Evolutionary conservation across 225 moss, liverwort and hornwort species (phyloP).

Genomic region (Antitrichia curtipendula): DNA sequence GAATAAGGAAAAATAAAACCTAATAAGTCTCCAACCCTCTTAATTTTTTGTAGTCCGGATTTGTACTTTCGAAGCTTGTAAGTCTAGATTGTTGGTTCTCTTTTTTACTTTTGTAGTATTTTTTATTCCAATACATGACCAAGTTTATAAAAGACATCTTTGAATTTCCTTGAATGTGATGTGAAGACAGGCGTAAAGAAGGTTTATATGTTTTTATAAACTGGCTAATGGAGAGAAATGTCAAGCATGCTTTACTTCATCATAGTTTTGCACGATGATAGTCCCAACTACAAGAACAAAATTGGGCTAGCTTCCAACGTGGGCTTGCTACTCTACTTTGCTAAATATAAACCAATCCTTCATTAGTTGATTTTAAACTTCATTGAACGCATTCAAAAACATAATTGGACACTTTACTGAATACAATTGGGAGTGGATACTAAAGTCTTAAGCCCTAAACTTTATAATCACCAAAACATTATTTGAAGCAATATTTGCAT

Average conservation of each 20-base stretch:
- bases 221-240: background rate
- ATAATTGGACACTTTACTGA: no score
- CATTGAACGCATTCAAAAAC: no score
- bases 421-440: background rate
- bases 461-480: background rate
- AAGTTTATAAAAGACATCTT: background rate
- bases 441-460: no score
- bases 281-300: slow-evolving; percentile 74
- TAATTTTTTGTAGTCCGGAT: background rate
- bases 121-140: no score
- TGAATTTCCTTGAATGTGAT: background rate
- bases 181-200: no score
- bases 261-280: slow-evolving; percentile 63
- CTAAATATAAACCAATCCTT: background rate
- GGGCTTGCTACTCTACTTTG: background rate
- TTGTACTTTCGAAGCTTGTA: background rate
- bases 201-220: background rate
- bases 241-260: slow-evolving; percentile 78
- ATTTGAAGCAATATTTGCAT: no score
- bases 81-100: background rate
- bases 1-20: background rate
- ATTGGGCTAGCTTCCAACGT: slow-evolving; percentile 78
- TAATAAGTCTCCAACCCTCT: background rate
- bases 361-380: background rate
- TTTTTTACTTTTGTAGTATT: no score